Evolutionary conservation across 2,329 filamentous ascomycete genomes (phyloP), one percentile per base, ranked within the genome.

Genomic region (Coniochaeta prunicola): DNA sequence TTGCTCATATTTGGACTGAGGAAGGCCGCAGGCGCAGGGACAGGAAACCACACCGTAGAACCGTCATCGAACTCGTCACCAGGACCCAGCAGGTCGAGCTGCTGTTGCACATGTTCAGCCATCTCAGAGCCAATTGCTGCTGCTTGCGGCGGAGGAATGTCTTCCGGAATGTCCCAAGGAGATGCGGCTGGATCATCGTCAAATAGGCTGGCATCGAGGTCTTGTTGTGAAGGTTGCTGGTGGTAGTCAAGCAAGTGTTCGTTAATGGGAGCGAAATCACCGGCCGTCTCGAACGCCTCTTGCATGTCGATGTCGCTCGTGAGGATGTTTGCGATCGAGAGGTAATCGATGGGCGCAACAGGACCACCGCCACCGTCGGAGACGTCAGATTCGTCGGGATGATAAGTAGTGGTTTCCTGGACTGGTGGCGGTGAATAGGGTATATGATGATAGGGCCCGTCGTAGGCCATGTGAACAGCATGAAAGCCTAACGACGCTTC

Each of bases 1-100:
- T 67, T 69, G 58, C 63, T 63, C n/a, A 67, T 64, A 42, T 70
- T 71, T 4, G 67, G 66, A 60, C 71, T 73, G 59, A 66, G 69
- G 53, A 72, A 45, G 45, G 71, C 64, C 34, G 67, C 62, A 15
- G 72, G 68, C 56, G 74, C 69, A 1, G 53, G 31, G 19, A 38
- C 58, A 19, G 62, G 57, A 13, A 60, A 60, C 63, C 63, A 64
- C 12, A 33, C 15, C 8, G 53, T 40, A 4, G 36, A 34, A 12
- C 55, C 58, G 48, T 57, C 50, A 2, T 34, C 55, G 45, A 56
- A 56, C 36, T 40, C 21, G 21, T 57, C 50, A 12, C 26, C 55
- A 38, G 24, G 24, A 19, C 33, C 33, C 13, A 58, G 57, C 28
- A 60, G 60, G 36, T 55, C 57, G 17, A 59, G 33, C 48, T 59